Percentiles rank a stretch among this genome's conserved stretches.
Evolutionary conservation across 2,329 filamentous ascomycete species (phyloP).

Genomic region (Tolypocladium tundrense): DNA sequence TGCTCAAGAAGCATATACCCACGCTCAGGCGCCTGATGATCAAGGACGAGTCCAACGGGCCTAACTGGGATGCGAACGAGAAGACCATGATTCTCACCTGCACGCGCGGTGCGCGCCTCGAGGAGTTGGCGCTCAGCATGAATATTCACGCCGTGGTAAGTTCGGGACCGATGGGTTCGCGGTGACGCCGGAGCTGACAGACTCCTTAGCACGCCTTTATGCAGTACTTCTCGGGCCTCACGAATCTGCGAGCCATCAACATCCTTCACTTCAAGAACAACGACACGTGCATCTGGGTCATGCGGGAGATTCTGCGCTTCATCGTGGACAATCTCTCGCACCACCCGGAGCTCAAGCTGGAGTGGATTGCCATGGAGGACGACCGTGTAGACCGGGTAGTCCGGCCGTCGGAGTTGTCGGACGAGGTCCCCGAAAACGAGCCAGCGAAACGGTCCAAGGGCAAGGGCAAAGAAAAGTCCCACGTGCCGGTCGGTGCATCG

Average conservation of each 20-base stretch:
- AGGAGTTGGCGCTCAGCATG: conserved; percentile 47
- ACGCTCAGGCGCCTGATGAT: conserved; percentile 48
- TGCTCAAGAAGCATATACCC: conserved; percentile 46
- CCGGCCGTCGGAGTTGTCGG: conserved; percentile 21
- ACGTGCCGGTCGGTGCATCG: conserved; percentile 2
- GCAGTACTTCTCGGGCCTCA: conserved; percentile 37
- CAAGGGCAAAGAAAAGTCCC: conserved; percentile 17
- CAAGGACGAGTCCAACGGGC: conserved; percentile 39
- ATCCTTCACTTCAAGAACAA: conserved; percentile 43
- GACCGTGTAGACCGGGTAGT: conserved; percentile 38
- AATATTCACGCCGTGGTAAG: conserved; percentile 44
- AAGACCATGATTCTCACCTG: conserved; percentile 46
- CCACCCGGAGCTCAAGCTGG: conserved; percentile 42
- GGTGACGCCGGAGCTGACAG: background rate
- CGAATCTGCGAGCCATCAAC: conserved; percentile 43
- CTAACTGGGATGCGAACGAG: conserved; percentile 47
- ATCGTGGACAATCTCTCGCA: conserved; percentile 48
- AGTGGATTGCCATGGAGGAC: conserved; percentile 48
- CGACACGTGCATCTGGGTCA: conserved; percentile 45
- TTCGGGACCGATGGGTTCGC: conserved; percentile 2
- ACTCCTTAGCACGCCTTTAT: conserved; percentile 43
- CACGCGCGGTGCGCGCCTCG: conserved; percentile 33
- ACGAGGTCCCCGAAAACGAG: conserved; percentile 16
- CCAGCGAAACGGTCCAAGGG: conserved; percentile 21
- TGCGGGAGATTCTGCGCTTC: conserved; percentile 47